Percentiles rank a stretch among this genome's conserved stretches.
Evolutionary conservation across 2,329 filamentous ascomycete species (phyloP).

Genomic region (Aschersonia sp.): DNA sequence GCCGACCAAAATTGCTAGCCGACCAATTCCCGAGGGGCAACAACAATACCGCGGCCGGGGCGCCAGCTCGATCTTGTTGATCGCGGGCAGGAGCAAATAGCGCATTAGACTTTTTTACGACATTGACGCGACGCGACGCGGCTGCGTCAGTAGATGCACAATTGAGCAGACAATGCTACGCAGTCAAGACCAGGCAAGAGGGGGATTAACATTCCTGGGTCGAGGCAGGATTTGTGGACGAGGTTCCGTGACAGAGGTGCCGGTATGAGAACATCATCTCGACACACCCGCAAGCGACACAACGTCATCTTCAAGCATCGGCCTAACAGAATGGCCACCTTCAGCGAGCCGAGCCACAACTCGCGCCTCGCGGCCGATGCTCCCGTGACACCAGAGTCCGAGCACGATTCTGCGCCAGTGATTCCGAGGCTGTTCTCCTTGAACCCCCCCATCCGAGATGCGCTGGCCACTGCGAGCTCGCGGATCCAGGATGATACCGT

Average conservation of each 20-base stretch:
- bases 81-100: neutral
- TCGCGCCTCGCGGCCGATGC: too few relatives aligned
- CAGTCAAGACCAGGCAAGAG: too few relatives aligned
- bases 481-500: constrained; percentile 53
- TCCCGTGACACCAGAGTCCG: constrained; percentile 6
- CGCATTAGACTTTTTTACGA: neutral
- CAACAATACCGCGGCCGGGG: constrained; percentile 4
- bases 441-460: constrained; percentile 49
- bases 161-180: neutral
- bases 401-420: constrained; percentile 3
- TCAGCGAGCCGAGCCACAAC: neutral
- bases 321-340: neutral
- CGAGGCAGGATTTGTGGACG: neutral
- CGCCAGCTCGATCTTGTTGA: constrained; percentile 1
- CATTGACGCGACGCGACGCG: constrained; percentile 1
- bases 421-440: constrained; percentile 44
- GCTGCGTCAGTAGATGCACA: neutral
- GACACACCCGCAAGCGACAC: constrained; percentile 3
- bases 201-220: too few relatives aligned
- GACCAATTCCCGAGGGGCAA: constrained; percentile 8
- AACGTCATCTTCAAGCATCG: constrained; percentile 4
- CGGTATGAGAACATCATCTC: constrained; percentile 3
- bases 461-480: constrained; percentile 53
- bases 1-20: constrained; percentile 6
- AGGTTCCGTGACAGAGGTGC: neutral